Conservation (phyloP, 2,329 filamentous ascomycete genomes). For the Trichoderma citrinoviride region DNA sequence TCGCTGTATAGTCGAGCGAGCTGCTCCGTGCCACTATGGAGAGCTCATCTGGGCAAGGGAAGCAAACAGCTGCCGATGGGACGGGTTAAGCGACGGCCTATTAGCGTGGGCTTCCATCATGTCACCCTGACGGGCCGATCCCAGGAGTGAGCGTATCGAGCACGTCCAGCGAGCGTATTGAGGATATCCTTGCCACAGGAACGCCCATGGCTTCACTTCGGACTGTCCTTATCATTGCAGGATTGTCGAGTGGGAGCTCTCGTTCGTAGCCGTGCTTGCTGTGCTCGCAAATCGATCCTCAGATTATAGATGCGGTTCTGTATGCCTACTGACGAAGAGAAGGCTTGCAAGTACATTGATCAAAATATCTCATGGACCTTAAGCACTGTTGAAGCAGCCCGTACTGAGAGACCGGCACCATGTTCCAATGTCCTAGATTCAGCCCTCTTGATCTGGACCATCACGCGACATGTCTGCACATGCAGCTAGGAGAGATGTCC, state of each 20-base stretch:
- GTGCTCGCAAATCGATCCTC: background rate
- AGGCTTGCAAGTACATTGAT: background rate
- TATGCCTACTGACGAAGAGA: background rate
- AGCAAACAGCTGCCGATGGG: slow-evolving; percentile 14
- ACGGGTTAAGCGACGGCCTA: background rate
- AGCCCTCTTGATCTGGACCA: background rate
- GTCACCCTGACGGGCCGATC: slow-evolving; percentile 14
- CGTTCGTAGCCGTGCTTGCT: background rate
- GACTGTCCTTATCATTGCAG: no score
- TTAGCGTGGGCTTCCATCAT: slow-evolving; percentile 4
- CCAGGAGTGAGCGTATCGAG: slow-evolving; percentile 1
- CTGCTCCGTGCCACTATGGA: no score
- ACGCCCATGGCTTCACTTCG: background rate
- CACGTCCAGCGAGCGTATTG: background rate
- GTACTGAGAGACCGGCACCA: background rate
- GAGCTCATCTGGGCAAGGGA: background rate
- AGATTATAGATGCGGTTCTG: background rate
- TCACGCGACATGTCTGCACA: background rate
- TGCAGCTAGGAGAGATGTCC: background rate
- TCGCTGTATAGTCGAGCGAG: background rate
- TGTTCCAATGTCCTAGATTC: background rate
- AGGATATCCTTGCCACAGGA: no score
- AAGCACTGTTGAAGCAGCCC: background rate
- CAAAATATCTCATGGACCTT: background rate
- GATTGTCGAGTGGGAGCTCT: background rate